These are phyloP conservation scores for Cyberlindnera nakhonratchasimensis DNA, from an alignment of 805 yeast genomes.

Conservation along the genomic window DNA sequence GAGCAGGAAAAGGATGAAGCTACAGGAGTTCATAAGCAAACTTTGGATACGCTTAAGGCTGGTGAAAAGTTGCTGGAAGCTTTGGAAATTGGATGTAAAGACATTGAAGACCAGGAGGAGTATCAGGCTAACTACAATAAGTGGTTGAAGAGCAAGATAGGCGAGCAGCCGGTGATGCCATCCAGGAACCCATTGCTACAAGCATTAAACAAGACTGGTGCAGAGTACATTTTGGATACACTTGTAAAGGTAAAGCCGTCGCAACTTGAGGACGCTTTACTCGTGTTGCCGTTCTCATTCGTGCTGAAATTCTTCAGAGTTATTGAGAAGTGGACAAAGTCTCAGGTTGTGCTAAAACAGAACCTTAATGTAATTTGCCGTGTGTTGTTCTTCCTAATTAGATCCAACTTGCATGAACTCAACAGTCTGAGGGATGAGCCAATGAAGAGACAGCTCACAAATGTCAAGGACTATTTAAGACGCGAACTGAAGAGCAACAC, in stretches of 20 bases:
- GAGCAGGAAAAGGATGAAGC: conserved; percentile 50
- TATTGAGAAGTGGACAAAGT: conserved; percentile 69
- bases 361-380: conserved; percentile 66
- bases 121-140: conserved; percentile 42
- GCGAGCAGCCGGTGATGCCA: conserved; percentile 56
- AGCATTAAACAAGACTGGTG: conserved; percentile 70
- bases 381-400: conserved; percentile 69
- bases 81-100: conserved; percentile 74
- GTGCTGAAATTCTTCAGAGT: conserved; percentile 67
- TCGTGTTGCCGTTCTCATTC: conserved; percentile 87
- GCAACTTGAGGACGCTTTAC: conserved; percentile 87
- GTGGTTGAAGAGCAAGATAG: conserved; percentile 42
- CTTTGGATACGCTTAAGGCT: conserved; percentile 87
- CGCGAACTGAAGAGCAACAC: conserved; percentile 47
- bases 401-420: conserved; percentile 75
- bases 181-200: conserved; percentile 65
- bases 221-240: conserved; percentile 72
- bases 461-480: conserved; percentile 62
- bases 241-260: conserved; percentile 70
- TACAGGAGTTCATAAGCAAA: conserved; percentile 71
- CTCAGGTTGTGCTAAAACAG: conserved; percentile 41
- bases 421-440: conserved; percentile 61
- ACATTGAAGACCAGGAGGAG: conserved; percentile 53
- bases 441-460: conserved; percentile 60
- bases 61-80: conserved; percentile 94